phyloP scores from a whole-genome alignment of 177 flowering plant genomes.

The Vitis hybrid region DNA sequence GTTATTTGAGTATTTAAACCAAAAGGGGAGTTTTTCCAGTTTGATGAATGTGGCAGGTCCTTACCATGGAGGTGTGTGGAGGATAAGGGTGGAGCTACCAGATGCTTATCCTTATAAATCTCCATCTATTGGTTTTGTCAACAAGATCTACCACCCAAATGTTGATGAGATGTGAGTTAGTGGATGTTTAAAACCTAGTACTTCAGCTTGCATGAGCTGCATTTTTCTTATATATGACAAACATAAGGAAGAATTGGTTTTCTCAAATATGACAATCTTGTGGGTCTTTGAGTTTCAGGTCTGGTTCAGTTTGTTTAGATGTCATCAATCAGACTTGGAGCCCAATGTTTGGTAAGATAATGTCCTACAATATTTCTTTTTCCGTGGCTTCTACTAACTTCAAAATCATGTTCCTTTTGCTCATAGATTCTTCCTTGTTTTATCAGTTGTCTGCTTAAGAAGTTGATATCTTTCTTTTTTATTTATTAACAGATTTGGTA shows the following conservation, averaged over 20 bases:
- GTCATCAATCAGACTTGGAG: slow-evolving; percentile 98
- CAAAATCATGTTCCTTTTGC: too few species aligned
- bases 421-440: too few species aligned
- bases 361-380: neutral
- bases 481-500: slow-evolving; percentile 53
- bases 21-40: neutral
- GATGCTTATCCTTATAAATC: slow-evolving; percentile 97
- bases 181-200: neutral
- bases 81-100: slow-evolving; percentile 83
- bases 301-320: slow-evolving; percentile 93
- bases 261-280: neutral
- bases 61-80: slow-evolving; percentile 91
- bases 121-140: slow-evolving; percentile 86
- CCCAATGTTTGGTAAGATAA: slow-evolving; percentile 82
- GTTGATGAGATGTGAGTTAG: slow-evolving; percentile 83
- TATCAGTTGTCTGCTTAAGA: neutral
- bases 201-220: neutral
- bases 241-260: neutral
- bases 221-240: neutral
- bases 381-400: too few species aligned
- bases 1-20: neutral
- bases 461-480: neutral
- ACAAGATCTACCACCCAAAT: slow-evolving; percentile 93
- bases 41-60: slow-evolving; percentile 53
- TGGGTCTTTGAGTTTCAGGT: slow-evolving; percentile 49